Base-by-base conservation (phyloP, 768 basidiomycete genomes). In the Mycena polygramma region DNA sequence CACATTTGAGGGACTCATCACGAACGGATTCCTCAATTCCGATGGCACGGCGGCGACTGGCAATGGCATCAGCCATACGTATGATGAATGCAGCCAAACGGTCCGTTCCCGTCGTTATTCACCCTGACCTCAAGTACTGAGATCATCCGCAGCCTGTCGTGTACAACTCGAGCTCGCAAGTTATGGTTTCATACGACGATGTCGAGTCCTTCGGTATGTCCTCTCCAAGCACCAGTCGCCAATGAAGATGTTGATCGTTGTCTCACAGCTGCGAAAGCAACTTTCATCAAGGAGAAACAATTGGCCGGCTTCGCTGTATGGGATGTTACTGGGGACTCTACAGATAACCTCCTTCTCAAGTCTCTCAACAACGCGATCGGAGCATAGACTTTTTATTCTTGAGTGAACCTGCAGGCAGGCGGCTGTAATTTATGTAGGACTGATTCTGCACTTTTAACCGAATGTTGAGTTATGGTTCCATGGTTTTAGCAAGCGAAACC, bases 41-140 rank as follows among this genome's bases (percentile, higher is more conserved):
- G 78, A 85, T 76, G 86, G 86, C 17, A 62, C 30, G 30, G 73
- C 46, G 72, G 80, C 15, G 86, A 84, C 5, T 88, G 30, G 30
- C 2, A 84, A 4, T 88, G 30, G 30, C 2, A 30, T 91, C 74
- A 74, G 77, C 11, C 87, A 88, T 76, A 70, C 81, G 19, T 91
- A 83, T 71, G 91, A 94, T 69, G 74, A 83, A 6, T 94, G 93
- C 82, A 92, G 88, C 68, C 85, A 92, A 80, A 94, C 93, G 65
- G 93, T 65, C 49, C n/a, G 39, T 46, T 19, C 11, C 51, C 2
- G 4, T 62, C 26, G 61, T 17, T 7, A 19, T 26, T 48, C 46
- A 20, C 35, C 20, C 2, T 19, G 20, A 48, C 19, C 4, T 48
- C 30, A 30, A 30, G 30, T 30, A 30, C 30, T 30, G 30, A 30